Evolutionary conservation across 108 stramenopile genomes (phyloP).

Genomic region (Cylindrotheca closterium): DNA sequence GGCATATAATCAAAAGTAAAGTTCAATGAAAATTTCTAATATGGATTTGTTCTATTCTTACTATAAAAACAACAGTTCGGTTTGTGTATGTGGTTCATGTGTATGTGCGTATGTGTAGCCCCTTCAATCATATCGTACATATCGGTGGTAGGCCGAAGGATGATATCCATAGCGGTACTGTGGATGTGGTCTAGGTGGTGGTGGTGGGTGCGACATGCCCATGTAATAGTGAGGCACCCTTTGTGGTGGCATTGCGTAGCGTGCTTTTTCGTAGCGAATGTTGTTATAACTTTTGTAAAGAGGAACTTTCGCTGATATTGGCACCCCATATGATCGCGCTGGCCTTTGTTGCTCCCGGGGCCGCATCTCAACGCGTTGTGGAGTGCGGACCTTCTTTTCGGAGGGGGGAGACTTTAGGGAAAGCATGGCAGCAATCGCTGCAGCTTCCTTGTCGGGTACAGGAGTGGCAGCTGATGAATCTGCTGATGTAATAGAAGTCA

Average conservation of each 20-base stretch:
- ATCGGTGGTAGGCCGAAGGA: background rate
- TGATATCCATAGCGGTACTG: background rate
- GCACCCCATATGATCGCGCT: no score
- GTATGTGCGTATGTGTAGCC: no score
- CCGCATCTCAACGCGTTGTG: no score
- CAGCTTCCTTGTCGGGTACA: slow-evolving; percentile 29
- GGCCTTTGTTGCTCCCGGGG: no score
- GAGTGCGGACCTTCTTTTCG: no score
- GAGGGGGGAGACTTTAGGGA: slow-evolving; percentile 26
- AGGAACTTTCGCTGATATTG: no score
- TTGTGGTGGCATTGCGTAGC: background rate
- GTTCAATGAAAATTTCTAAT: no score
- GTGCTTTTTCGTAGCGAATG: background rate
- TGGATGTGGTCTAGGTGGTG: background rate
- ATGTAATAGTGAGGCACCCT: background rate
- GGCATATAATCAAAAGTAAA: no score
- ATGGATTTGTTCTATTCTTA: no score
- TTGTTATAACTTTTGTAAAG: no score
- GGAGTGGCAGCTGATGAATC: slow-evolving; percentile 9
- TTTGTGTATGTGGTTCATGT: background rate
- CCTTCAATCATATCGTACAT: background rate
- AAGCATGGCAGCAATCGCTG: slow-evolving; percentile 39
- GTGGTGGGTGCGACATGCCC: background rate
- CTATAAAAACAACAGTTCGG: background rate
- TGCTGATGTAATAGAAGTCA: background rate